Percentiles rank a stretch among this genome's conserved stretches.
Conservation (phyloP, 176 grass and related monocot genomes). For the Oryza meridionalis region DNA sequence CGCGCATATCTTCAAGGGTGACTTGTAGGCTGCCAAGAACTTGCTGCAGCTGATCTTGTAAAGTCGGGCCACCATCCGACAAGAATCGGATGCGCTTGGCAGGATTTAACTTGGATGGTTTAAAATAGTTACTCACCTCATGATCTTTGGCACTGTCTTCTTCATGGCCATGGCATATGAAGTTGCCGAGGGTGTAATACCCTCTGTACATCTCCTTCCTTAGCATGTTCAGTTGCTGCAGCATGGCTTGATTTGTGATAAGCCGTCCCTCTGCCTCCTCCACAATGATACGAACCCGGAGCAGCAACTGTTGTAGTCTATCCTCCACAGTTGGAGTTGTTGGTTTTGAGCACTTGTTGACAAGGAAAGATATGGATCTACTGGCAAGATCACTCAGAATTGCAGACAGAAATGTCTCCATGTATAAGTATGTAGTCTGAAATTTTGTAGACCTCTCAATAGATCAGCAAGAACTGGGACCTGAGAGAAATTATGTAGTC, state of each 20-base stretch:
- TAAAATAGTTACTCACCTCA: background rate
- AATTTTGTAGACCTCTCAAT: background rate
- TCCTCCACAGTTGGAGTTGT: background rate
- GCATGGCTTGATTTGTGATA: conserved; percentile 22
- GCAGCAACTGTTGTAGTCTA: background rate
- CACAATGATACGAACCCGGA: background rate
- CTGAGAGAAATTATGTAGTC: background rate
- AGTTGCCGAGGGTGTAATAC: background rate
- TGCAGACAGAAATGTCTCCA: background rate
- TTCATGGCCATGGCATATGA: background rate
- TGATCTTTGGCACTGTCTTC: background rate
- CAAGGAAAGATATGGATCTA: background rate
- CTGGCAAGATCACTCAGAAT: conserved; percentile 1
- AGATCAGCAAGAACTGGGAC: background rate
- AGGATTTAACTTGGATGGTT: background rate
- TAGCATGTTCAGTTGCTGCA: background rate
- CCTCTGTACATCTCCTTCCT: conserved; percentile 5
- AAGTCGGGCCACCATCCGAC: background rate
- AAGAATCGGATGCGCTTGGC: background rate
- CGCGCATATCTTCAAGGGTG: background rate
- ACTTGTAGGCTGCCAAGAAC: background rate
- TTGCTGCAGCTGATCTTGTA: background rate
- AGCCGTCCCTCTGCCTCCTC: conserved; percentile 25
- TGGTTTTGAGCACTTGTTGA: background rate
- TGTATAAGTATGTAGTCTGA: background rate